A percentile compares a stretch with the other conserved stretches of the same genome.
These are phyloP conservation scores for Patellifolia procumbens DNA, from an alignment of 179 eudicot species.

Conservation along the genomic window DNA sequence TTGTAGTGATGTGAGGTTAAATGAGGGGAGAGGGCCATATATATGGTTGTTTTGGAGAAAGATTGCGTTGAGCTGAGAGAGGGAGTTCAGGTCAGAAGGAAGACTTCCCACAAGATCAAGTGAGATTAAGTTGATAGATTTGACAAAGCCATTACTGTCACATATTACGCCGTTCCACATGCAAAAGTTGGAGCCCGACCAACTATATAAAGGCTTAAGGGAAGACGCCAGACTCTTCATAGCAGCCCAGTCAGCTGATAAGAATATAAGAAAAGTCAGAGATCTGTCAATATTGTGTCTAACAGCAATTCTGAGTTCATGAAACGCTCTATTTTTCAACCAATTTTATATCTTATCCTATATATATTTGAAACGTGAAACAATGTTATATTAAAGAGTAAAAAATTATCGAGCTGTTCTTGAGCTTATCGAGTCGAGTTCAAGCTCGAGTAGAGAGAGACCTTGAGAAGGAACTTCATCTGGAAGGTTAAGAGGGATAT, in stretches of 20 bases:
- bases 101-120: too few species aligned
- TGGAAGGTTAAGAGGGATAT: too few species aligned
- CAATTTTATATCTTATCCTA: too few species aligned
- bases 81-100: too few species aligned
- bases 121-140: conserved; percentile 27
- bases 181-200: conserved; percentile 34
- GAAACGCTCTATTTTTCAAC: conserved; percentile 47
- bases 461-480: too few species aligned
- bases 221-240: conserved; percentile 29
- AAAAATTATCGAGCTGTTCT: conserved; percentile 45
- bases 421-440: conserved; percentile 39
- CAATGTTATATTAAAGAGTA: conserved; percentile 38
- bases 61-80: conserved; percentile 31
- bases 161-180: conserved; percentile 34
- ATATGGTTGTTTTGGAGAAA: conserved; percentile 31
- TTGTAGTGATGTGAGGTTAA: too few species aligned
- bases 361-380: conserved; percentile 85
- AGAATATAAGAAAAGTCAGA: neutral
- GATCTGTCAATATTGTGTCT: neutral
- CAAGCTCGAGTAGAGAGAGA: too few species aligned
- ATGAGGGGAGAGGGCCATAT: conserved; percentile 35
- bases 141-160: conserved; percentile 25
- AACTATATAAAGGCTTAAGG: conserved; percentile 16
- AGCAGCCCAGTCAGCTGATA: conserved; percentile 22
- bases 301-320: conserved; percentile 9